Evolutionary conservation across 2,329 filamentous ascomycete species (phyloP).

Genomic region (Fusarium clavum): DNA sequence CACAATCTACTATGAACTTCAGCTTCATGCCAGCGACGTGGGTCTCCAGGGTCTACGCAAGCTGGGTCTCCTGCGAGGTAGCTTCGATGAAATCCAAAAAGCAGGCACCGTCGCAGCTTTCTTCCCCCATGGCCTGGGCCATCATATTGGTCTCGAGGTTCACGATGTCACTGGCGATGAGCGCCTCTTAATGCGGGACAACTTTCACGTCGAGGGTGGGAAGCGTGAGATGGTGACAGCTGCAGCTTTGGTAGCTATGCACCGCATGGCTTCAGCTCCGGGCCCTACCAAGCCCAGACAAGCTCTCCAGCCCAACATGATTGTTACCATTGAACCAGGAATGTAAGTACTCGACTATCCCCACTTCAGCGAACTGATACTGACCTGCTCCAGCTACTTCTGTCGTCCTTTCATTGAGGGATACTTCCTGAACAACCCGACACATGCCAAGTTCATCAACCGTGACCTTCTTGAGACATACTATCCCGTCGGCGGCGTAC

Average conservation of each 20-base stretch:
- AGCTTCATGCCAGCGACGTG: conserved; percentile 77
- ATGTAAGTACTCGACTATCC: conserved; percentile 58
- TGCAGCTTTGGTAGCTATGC: conserved; percentile 49
- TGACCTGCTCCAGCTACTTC: conserved; percentile 69
- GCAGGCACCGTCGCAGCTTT: conserved; percentile 69
- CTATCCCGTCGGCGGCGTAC: conserved; percentile 85
- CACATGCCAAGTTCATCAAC: conserved; percentile 74
- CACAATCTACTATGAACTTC: conserved; percentile 76
- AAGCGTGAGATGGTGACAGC: conserved; percentile 59
- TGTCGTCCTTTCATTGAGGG: conserved; percentile 78
- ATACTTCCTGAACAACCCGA: conserved; percentile 70
- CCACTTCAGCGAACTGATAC: background rate
- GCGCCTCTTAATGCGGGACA: conserved; percentile 50
- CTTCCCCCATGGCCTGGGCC: conserved; percentile 74
- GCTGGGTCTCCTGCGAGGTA: conserved; percentile 78
- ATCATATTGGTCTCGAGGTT: conserved; percentile 74
- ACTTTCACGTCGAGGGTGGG: conserved; percentile 48
- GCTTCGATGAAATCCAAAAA: conserved; percentile 64
- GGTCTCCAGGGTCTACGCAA: conserved; percentile 76
- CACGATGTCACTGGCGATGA: conserved; percentile 66
- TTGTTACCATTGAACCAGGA: conserved; percentile 85
- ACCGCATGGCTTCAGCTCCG: conserved; percentile 39
- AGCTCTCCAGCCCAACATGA: conserved; percentile 69
- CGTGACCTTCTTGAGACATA: conserved; percentile 72
- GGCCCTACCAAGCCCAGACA: conserved; percentile 52